Conservation (phyloP, 129 eudicot genomes). For the Tanacetum coccineum region DNA sequence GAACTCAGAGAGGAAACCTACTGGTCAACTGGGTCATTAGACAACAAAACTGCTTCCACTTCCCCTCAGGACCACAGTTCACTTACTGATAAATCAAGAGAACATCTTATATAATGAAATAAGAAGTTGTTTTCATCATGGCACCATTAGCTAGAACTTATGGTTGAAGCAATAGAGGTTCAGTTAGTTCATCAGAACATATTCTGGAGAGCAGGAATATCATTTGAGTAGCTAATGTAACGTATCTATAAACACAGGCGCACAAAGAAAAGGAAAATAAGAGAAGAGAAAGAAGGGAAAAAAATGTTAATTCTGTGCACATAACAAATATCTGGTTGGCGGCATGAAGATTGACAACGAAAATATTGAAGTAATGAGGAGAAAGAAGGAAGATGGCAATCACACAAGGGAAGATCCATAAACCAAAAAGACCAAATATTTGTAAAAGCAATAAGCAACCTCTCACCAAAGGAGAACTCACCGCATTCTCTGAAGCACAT, state of each 20-base stretch:
- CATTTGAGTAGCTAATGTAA: neutral
- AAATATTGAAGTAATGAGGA: neutral
- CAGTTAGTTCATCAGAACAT: slow-evolving; percentile 1
- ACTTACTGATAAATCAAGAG: neutral
- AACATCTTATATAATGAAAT: neutral
- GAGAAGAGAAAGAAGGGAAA: neutral
- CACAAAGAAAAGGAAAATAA: neutral
- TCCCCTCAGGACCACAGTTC: slow-evolving; percentile 4
- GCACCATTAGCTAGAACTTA: neutral
- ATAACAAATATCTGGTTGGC: neutral
- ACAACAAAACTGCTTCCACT: slow-evolving; percentile 3
- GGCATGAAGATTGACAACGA: neutral
- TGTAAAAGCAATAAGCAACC: slow-evolving; percentile 3
- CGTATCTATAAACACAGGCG: neutral
- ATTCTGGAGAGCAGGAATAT: neutral
- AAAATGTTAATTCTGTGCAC: slow-evolving; percentile 2
- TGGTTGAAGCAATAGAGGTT: neutral
- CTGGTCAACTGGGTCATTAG: slow-evolving; percentile 14
- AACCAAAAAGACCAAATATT: neutral
- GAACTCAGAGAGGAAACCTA: slow-evolving; percentile 13
- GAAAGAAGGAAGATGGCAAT: neutral
- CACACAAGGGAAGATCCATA: slow-evolving; percentile 1
- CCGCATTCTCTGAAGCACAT: neutral
- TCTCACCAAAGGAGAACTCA: neutral
- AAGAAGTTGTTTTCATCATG: slow-evolving; percentile 14